Evolutionary conservation across 208 protist genomes (phyloP).

Genomic region (Trypanosoma conorhini): DNA sequence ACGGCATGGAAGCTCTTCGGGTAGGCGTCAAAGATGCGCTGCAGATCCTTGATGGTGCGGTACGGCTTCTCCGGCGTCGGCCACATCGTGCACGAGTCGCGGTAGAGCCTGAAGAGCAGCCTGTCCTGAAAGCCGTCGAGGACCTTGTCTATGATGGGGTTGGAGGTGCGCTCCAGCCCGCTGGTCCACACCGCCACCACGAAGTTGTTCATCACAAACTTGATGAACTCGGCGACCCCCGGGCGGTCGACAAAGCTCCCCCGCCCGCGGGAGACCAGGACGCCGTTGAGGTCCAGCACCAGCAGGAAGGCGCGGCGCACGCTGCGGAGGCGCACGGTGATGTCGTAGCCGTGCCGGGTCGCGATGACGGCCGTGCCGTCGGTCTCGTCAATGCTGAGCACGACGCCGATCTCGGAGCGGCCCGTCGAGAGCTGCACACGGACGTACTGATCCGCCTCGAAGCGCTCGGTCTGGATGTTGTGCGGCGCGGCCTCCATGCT

Average conservation of each 20-base stretch:
- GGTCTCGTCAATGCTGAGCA: conserved; percentile 55
- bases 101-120: conserved; percentile 82
- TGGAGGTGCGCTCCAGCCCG: conserved; percentile 79
- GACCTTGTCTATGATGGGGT: conserved; percentile 86
- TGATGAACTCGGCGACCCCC: conserved; percentile 73
- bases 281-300: conserved; percentile 89
- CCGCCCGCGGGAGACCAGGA: conserved; percentile 76
- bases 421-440: conserved; percentile 64
- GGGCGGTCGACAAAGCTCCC: conserved; percentile 75
- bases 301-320: conserved; percentile 83
- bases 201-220: conserved; percentile 88
- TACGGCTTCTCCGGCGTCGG: conserved; percentile 67
- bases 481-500: conserved; percentile 12
- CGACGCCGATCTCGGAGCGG: conserved; percentile 79
- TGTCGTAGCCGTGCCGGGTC: conserved; percentile 83
- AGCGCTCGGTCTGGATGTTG: conserved; percentile 40
- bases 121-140: conserved; percentile 77
- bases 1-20: conserved; percentile 84
- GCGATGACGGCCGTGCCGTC: conserved; percentile 58
- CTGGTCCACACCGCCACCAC: conserved; percentile 92
- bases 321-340: conserved; percentile 50
- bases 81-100: conserved; percentile 59
- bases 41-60: conserved; percentile 87
- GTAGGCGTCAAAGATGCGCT: conserved; percentile 80
- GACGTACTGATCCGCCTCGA: conserved; percentile 86